Evolutionary conservation across 2,329 filamentous ascomycete genomes (phyloP).

Genomic region (Penicillium olsonii): DNA sequence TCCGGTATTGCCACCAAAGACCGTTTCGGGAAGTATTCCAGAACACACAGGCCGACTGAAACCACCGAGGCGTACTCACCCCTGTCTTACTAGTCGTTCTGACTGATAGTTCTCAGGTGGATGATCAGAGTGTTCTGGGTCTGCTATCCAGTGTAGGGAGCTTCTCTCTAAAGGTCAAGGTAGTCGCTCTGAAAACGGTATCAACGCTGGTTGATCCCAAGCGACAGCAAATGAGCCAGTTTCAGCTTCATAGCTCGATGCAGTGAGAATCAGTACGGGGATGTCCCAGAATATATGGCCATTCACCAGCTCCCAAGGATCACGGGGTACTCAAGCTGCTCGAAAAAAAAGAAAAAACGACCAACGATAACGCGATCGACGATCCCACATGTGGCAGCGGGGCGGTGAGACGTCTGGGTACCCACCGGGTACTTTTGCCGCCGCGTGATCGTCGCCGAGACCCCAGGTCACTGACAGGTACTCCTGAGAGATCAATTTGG

Average conservation of each 20-base stretch:
- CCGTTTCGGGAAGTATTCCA: neutral
- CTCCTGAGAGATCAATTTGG: neutral
- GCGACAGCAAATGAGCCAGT: constrained; percentile 7
- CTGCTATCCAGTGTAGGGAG: too few species aligned
- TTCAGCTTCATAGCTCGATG: constrained; percentile 15
- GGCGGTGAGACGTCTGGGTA: constrained; percentile 3
- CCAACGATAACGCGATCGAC: constrained; percentile 8
- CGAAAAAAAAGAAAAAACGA: constrained; percentile 7
- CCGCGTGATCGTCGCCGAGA: neutral
- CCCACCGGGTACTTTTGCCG: neutral
- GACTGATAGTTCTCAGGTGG: too few species aligned
- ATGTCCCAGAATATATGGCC: constrained; percentile 1
- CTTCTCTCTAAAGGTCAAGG: too few species aligned
- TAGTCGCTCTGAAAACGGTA: neutral
- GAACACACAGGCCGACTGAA: neutral
- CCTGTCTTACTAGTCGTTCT: too few species aligned
- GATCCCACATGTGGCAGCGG: constrained; percentile 9
- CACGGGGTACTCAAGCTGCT: neutral
- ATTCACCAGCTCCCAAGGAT: constrained; percentile 1
- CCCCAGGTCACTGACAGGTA: neutral
- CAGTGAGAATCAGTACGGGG: neutral
- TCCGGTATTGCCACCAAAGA: neutral
- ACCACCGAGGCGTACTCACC: too few species aligned
- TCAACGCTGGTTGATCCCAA: constrained; percentile 20
- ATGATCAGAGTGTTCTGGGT: too few species aligned